Conservation (phyloP, 257 asterid species). For the Capsicum baccatum region DNA sequence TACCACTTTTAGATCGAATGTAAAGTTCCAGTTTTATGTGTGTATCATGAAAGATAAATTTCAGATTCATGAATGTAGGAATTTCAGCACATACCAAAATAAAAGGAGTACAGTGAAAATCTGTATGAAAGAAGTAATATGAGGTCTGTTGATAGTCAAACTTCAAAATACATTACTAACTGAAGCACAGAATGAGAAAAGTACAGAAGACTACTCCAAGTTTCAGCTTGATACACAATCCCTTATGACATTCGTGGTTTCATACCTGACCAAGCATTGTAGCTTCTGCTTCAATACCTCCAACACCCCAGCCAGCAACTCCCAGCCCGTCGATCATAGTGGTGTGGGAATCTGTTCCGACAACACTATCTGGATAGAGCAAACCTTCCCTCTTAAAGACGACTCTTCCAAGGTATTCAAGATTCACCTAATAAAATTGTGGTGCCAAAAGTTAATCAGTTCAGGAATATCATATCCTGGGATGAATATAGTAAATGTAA, state of each 20-base stretch:
- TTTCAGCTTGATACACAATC: slow-evolving; percentile 7
- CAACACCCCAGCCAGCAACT: slow-evolving; percentile 99
- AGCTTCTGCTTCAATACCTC: slow-evolving; percentile 99
- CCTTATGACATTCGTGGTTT: neutral
- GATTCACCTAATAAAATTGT: slow-evolving; percentile 68
- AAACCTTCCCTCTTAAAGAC: slow-evolving; percentile 83
- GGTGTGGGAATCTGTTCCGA: slow-evolving; percentile 96
- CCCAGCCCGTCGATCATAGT: slow-evolving; percentile 98
- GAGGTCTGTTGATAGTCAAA: slow-evolving; percentile 3
- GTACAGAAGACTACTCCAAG: neutral
- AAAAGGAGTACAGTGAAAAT: neutral
- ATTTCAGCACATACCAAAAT: neutral
- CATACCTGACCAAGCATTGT: slow-evolving; percentile 99
- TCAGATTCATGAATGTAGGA: neutral
- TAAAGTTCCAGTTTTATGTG: neutral
- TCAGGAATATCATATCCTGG: slow-evolving; percentile 16
- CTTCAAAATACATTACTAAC: slow-evolving; percentile 6
- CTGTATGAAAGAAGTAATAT: neutral
- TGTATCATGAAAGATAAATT: neutral
- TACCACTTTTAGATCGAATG: neutral
- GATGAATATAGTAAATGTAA: neutral
- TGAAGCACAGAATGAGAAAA: slow-evolving; percentile 9
- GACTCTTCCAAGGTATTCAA: slow-evolving; percentile 93
- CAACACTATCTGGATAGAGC: slow-evolving; percentile 97
- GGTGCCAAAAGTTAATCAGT: slow-evolving; percentile 23